Evolutionary conservation across 2,329 filamentous ascomycete species (phyloP), one percentile per base, ranked within the genome.

Genomic region (Neurospora crassa): DNA sequence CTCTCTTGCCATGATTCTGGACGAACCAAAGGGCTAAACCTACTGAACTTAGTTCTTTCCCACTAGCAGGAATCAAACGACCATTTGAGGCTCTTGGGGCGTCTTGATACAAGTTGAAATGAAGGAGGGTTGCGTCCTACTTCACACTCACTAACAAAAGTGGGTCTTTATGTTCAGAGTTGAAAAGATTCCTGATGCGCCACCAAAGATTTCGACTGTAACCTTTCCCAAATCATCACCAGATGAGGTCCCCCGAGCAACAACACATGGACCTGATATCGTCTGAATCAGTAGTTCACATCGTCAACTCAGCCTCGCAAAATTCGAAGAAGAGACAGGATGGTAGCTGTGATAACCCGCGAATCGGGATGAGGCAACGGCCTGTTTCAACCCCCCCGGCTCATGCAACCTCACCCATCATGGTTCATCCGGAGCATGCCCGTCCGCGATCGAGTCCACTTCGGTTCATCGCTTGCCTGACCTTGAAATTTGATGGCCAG

Each of bases 351-450:
- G 53, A 34, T 34, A 2, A 24, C 14, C 53, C 53, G 7, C 53
- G 14, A 24, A 63, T 34, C 24, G 34, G 6, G 53, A 34, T 63
- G 47, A 29, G 2, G 11, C 20, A 16, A 29, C 14, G 14, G 47
- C 18, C 18, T n/a, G 43, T 45, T 45, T 45, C 43, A 45, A 45
- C 5, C 11, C 18, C n/a, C n/a, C 43, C 14, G 24, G 24, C 24
- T 18, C 53, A 63, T 18, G 53, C 24, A 63, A 63, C 53, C 45
- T 63, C 47, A 18, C 12, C 42, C 68, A 43, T 43, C 72, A 69
- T 67, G 37, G 47, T 71, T 47, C 70, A 71, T 70, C 70, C 73
- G 73, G 73, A 72, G 69, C 68, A 29, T 71, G 40, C 67, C 20
- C 40, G 47, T 73, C 72, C 72, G 72, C 68, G 67, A 53, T 63